Evolutionary conservation across 495 filamentous ascomycete species (phyloP).

Genomic region (Hypomontagnella monticulosa): DNA sequence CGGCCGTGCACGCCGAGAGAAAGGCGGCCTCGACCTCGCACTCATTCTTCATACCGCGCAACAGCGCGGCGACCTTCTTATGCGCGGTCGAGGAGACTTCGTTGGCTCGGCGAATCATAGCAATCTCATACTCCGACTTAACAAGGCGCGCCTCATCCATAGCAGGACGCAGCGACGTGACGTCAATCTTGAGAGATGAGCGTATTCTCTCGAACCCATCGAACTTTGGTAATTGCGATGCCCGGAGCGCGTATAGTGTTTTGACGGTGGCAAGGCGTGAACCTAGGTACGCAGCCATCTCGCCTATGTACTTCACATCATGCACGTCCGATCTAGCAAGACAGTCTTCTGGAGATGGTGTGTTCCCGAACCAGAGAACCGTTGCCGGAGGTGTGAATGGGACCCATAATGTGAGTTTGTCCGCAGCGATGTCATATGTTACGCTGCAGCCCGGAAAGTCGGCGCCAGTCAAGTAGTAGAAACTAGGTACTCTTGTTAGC

Average conservation of each 20-base stretch:
- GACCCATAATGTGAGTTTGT: constrained; percentile 69
- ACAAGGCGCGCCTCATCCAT: constrained; percentile 78
- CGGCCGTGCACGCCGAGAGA: constrained; percentile 70
- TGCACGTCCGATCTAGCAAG: constrained; percentile 63
- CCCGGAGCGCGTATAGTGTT: constrained; percentile 55
- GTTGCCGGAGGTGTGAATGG: constrained; percentile 63
- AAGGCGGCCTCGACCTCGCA: constrained; percentile 84
- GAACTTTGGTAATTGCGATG: constrained; percentile 53
- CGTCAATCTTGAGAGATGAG: constrained; percentile 52
- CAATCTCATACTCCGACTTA: constrained; percentile 84
- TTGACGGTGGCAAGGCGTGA: constrained; percentile 42
- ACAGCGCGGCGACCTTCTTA: constrained; percentile 66
- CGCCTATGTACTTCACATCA: constrained; percentile 54
- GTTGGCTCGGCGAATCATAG: constrained; percentile 80
- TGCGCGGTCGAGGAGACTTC: constrained; percentile 79
- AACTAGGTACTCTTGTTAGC: constrained; percentile 51
- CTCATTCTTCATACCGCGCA: constrained; percentile 74
- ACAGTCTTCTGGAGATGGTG: constrained; percentile 61
- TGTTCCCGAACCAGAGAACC: constrained; percentile 70
- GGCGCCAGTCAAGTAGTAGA: constrained; percentile 73
- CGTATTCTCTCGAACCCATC: constrained; percentile 45
- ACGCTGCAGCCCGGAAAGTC: constrained; percentile 69
- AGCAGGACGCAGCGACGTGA: constrained; percentile 64
- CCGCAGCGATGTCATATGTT: constrained; percentile 68
- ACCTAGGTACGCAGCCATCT: constrained; percentile 48